phyloP scores from a whole-genome alignment of 78 protist species.

The Neovahlkampfia damariscottae region DNA sequence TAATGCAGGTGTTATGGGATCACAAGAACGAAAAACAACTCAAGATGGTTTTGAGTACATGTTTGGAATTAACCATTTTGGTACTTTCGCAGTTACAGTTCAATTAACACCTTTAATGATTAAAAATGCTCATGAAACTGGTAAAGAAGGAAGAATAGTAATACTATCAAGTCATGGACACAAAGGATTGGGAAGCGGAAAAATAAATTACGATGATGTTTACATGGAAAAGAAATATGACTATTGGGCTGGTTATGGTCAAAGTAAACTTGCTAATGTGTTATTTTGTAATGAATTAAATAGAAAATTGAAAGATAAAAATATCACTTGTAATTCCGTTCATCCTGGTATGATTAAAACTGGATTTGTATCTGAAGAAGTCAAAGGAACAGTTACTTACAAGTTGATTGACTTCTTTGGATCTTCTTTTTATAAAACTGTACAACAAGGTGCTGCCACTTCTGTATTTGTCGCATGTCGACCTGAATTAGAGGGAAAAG shows the following conservation, averaged over 20 bases:
- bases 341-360: not conserved
- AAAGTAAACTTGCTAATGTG: constrained; percentile 23
- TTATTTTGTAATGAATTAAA: constrained; percentile 26
- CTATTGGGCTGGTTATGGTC: constrained; percentile 9
- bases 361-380: no score
- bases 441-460: no score
- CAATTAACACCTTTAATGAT: not conserved
- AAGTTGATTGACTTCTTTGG: no score
- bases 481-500: no score
- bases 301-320: not conserved
- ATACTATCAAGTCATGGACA: not conserved
- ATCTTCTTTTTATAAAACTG: no score
- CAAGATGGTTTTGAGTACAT: constrained; percentile 23
- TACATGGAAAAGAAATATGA: no score
- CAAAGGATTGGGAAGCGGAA: not conserved
- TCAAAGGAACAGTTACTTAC: no score
- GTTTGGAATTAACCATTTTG: constrained; percentile 35
- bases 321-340: no score
- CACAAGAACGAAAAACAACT: not conserved
- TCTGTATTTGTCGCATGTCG: no score
- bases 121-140: not conserved
- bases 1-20: constrained; percentile 13
- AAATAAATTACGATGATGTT: no score
- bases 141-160: not conserved
- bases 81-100: constrained; percentile 18